These are phyloP conservation scores for Neurospora sp. DNA, from an alignment of 495 filamentous ascomycete species.

Conservation along the genomic window DNA sequence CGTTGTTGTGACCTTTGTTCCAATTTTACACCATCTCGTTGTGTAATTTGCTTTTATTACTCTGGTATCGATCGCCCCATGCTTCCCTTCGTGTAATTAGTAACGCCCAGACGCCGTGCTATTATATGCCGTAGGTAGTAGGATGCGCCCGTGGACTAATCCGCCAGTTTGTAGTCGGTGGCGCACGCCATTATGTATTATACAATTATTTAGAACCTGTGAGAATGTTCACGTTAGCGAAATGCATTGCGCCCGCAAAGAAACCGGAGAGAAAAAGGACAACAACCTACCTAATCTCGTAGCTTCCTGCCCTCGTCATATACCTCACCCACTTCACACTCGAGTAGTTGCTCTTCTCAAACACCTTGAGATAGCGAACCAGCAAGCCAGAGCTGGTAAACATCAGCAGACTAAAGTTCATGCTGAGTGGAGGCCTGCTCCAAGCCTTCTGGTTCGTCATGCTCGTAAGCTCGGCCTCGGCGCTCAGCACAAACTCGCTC, in stretches of 20 bases:
- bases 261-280: not conserved
- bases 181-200: not conserved
- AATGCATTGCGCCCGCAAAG: not conserved
- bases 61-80: not conserved
- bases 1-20: not conserved
- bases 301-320: constrained; percentile 89
- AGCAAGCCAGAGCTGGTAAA: constrained; percentile 90
- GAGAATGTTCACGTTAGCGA: not conserved
- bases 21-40: not conserved
- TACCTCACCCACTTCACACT: constrained; percentile 99
- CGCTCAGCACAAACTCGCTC: constrained; percentile 87
- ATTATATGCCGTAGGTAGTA: constrained; percentile 4
- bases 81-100: not conserved
- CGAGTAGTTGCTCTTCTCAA: constrained; percentile 98
- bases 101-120: constrained; percentile 11
- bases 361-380: constrained; percentile 95
- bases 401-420: constrained; percentile 93
- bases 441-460: constrained; percentile 99
- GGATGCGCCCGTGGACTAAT: not conserved
- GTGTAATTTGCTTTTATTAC: not conserved
- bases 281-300: constrained; percentile 58
- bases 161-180: not conserved
- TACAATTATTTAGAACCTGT: constrained; percentile 12
- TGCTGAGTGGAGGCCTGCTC: constrained; percentile 83
- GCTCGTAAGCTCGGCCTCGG: constrained; percentile 83